These are phyloP conservation scores for Coemansia sp. DNA, from an alignment of 192 early-diverging fungal species.

Conservation along the genomic window DNA sequence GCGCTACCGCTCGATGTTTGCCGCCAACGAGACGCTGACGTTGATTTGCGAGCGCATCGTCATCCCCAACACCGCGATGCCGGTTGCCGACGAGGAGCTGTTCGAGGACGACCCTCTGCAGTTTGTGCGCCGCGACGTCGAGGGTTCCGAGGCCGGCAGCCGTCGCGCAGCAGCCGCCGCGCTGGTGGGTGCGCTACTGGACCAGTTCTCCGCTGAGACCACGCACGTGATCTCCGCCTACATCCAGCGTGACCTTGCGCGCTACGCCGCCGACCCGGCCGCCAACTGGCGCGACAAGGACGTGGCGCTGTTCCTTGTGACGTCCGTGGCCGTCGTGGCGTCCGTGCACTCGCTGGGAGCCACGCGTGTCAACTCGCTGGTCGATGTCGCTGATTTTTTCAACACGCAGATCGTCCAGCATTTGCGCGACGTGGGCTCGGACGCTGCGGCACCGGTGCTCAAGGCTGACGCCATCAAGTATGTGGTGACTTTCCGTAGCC, in stretches of 20 bases:
- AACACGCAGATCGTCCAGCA: constrained; percentile 80
- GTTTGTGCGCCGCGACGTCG: constrained; percentile 89
- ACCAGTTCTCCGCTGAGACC: constrained; percentile 81
- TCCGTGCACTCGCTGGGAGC: constrained; percentile 80
- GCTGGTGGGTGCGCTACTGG: constrained; percentile 88
- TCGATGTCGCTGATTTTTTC: constrained; percentile 86
- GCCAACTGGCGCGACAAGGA: constrained; percentile 94
- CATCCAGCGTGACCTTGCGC: constrained; percentile 68
- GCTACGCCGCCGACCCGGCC: constrained; percentile 69
- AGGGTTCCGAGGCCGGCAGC: constrained; percentile 89
- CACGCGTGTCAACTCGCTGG: constrained; percentile 78
- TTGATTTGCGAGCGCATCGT: constrained; percentile 90
- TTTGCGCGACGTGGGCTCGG: constrained; percentile 70
- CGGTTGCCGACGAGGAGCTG: constrained; percentile 88
- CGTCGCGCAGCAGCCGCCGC: constrained; percentile 91
- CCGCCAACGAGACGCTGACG: constrained; percentile 65
- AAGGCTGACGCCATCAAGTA: constrained; percentile 96
- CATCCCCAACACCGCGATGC: constrained; percentile 87
- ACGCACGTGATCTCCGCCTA: constrained; percentile 83
- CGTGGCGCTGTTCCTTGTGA: constrained; percentile 90
- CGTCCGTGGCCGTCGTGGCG: constrained; percentile 81
- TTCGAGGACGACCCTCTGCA: constrained; percentile 98
- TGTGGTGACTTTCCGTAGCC: constrained; percentile 89
- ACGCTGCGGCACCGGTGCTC: constrained; percentile 78
- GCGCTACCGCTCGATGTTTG: constrained; percentile 75